Evolutionary conservation across 208 protist genomes (phyloP).

Genomic region (Ichthyophonus hoferi): DNA sequence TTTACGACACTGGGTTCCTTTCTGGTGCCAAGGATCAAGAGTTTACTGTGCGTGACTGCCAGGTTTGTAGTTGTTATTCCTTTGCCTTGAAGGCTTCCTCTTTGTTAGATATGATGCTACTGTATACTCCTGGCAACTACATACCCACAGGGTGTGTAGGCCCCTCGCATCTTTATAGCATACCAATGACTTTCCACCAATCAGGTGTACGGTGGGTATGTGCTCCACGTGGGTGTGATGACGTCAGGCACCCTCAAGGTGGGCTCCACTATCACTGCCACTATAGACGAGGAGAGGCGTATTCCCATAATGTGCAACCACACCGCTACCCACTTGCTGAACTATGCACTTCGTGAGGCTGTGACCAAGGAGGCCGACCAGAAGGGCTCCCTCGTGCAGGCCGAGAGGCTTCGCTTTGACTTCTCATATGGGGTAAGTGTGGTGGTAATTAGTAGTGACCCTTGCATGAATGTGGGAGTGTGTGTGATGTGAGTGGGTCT

Average conservation of each 20-base stretch:
- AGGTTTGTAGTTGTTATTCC: too few species aligned
- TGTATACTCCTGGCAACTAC: too few species aligned
- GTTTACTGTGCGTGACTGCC: neutral
- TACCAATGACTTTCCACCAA: constrained; percentile 40
- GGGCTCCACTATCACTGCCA: constrained; percentile 59
- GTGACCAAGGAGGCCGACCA: constrained; percentile 73
- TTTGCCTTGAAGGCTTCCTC: too few species aligned
- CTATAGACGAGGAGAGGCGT: constrained; percentile 44
- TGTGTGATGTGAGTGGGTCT: neutral
- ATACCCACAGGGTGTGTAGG: too few species aligned
- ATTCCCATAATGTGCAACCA: constrained; percentile 77
- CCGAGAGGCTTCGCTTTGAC: constrained; percentile 91
- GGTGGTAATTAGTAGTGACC: neutral
- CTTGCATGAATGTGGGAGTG: constrained; percentile 42
- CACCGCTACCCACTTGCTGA: constrained; percentile 93
- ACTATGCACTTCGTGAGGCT: constrained; percentile 77
- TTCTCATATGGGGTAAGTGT: constrained; percentile 80
- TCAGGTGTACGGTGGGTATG: constrained; percentile 86
- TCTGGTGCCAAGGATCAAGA: constrained; percentile 1
- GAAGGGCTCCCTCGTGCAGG: constrained; percentile 73
- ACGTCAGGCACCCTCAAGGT: constrained; percentile 57
- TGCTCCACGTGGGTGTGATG: constrained; percentile 89
- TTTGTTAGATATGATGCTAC: too few species aligned
- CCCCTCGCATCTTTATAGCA: too few species aligned
- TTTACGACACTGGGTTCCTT: constrained; percentile 87